Base-by-base conservation (phyloP, 2,329 filamentous ascomycete species). In the Talaromyces sp. region DNA sequence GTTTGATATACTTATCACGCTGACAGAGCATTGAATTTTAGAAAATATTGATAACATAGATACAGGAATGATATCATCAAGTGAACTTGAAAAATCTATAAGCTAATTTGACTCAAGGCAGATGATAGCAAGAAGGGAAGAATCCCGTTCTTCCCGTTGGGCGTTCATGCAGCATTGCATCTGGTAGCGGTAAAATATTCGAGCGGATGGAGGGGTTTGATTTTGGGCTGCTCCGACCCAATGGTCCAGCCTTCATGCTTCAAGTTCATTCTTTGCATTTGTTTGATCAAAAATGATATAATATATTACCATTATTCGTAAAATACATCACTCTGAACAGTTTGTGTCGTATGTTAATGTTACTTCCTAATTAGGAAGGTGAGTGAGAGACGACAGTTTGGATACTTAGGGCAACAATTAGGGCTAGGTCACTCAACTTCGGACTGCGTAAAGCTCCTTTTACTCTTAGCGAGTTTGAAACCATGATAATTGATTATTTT, bases 91-190 rank as follows among this genome's bases (percentile, higher is more conserved):
- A 35, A 45, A 8, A 3, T 50, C 33, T 33, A 9, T 33, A 19
- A 6, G 33, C 24, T 31, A 39, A 31, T 22, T 11, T 11, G 43
- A 31, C 19, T 56, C 56, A 50, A 35, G 11, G 52, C n/a, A 31
- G 27, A 33, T 62, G 13, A 33, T 52, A 33, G 8, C 14, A n/a
- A 27, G 47, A 52, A 31, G 16, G 33, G 35, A 52, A 16, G 11
- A 11, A 22, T 35, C 16, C 31, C 31, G 9, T 54, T 14, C 22
- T 39, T n/a, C 11, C 19, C 41, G 50, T 63, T 63, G 62, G 62
- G 62, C 62, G 62, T 58, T 63, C 62, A 63, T 63, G 62, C 62
- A 63, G 39, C 59, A 61, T 48, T 37, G 56, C 37, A 45, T 31
- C 7, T n/a, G 11, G 31, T 56, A 56, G 52, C 52, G 52, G 52